Conservation (phyloP, 805 yeast species). For the Candida montana region DNA sequence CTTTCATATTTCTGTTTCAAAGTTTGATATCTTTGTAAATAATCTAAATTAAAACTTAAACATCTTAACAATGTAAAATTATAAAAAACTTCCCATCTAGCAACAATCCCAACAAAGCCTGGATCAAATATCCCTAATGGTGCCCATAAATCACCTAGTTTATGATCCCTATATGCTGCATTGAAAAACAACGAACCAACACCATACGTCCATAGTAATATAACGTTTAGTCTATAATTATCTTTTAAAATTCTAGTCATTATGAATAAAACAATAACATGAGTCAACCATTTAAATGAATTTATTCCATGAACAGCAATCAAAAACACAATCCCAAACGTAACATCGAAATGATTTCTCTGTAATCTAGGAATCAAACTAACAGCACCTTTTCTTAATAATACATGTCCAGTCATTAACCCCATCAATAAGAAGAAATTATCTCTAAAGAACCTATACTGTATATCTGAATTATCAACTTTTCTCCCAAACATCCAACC, state of each 20-base stretch:
- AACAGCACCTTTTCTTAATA: constrained; percentile 36
- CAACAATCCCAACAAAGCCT: constrained; percentile 66
- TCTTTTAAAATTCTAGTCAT: constrained; percentile 37
- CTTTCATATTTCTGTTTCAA: constrained; percentile 15
- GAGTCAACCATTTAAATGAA: constrained; percentile 52
- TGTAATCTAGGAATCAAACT: constrained; percentile 22
- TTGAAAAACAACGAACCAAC: constrained; percentile 73
- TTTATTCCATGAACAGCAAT: constrained; percentile 79
- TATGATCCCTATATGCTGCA: constrained; percentile 54
- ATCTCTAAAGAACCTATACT: constrained; percentile 82
- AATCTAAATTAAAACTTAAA: constrained; percentile 81
- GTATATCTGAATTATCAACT: constrained; percentile 90
- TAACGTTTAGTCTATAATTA: constrained; percentile 34
- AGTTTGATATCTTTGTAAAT: constrained; percentile 36
- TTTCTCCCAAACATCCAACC: constrained; percentile 92
- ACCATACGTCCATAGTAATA: constrained; percentile 71
- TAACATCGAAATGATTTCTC: constrained; percentile 65
- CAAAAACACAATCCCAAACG: constrained; percentile 65
- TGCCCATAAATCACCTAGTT: constrained; percentile 39
- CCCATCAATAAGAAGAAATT: constrained; percentile 61
- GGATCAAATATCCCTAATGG: constrained; percentile 50
- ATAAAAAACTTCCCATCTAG: constrained; percentile 94
- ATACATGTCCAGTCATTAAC: constrained; percentile 49
- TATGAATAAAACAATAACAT: constrained; percentile 47
- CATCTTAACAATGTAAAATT: constrained; percentile 84